Evolutionary conservation across 2,329 filamentous ascomycete genomes (phyloP), one percentile per base, ranked within the genome.

Genomic region (Epichloe hybrida): DNA sequence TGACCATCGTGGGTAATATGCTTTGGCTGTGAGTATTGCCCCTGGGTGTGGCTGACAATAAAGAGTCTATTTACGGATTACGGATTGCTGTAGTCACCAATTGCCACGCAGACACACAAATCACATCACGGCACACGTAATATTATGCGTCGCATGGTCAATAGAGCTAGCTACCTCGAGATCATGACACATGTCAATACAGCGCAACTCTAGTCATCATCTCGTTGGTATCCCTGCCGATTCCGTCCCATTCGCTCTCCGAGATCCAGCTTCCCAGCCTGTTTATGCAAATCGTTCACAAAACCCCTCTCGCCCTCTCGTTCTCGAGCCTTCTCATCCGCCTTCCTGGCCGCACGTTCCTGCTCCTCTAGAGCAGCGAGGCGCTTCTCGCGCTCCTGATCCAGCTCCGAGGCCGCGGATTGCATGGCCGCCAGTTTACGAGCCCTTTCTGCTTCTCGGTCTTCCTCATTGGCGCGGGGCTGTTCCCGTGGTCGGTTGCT

Each of bases 341-440:
- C 77, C 53, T 86, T 81, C 12, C 75, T 73, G 43, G 81, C 77
- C 17, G 70, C 71, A 46, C 77, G 74, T 57, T 94, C 88, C 53
- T 74, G 74, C 55, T 80, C 77, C 23, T 79, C 81, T 17, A 90
- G 69, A 1, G 80, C 79, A 0, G 79, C 77, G 9, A 94, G 70
- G 23, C 88, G 78, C 53, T 77, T 74, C 56, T 79, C 78, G 35
- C 88, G 81, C 57, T 85, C 81, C n/a, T 72, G 62, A 58, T 91
- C 86, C 46, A 94, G 71, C 11, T 84, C 79, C 1, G 73, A 75
- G 4, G 85, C 85, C 31, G 81, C 83, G 17, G 76, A 75, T 63
- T 86, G 83, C 85, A 89, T 88, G 8, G 80, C 82, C 15, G 81
- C 84, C 17, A 88, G 67, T 62, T 81, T 86, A 23, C 76, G 75